These are phyloP conservation scores for Calophaca sinica DNA, from an alignment of 306 rosid genomes.

Conservation along the genomic window DNA sequence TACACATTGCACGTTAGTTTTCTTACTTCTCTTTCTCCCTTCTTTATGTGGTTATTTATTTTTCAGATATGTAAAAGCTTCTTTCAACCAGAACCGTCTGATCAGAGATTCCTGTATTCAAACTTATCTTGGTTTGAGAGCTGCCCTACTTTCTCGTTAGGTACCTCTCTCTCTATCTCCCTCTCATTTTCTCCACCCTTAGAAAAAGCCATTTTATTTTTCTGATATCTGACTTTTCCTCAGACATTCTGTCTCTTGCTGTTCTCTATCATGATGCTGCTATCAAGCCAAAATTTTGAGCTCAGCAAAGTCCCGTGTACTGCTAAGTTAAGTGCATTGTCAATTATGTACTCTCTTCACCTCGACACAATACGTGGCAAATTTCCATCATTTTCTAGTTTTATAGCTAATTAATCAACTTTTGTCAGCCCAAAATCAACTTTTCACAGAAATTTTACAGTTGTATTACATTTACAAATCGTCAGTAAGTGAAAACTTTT, in stretches of 20 bases:
- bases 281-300: conserved; percentile 40
- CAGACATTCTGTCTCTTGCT: conserved; percentile 45
- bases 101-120: conserved; percentile 46
- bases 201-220: conserved; percentile 46
- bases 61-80: not conserved
- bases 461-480: no score
- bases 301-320: conserved; percentile 18
- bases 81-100: conserved; percentile 34
- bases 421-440: no score
- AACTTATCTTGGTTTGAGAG: conserved; percentile 44
- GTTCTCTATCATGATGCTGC: conserved; percentile 45
- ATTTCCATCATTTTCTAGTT: not conserved
- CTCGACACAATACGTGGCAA: conserved; percentile 44
- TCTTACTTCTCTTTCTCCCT: conserved; percentile 1
- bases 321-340: not conserved
- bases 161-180: not conserved
- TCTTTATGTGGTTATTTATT: no score
- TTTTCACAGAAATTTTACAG: no score
- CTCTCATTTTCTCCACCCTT: conserved; percentile 35
- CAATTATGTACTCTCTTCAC: conserved; percentile 28
- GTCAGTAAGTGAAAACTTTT: no score
- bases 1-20: no score
- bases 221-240: conserved; percentile 47
- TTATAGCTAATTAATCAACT: no score
- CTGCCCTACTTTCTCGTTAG: conserved; percentile 46